Conservation (phyloP, 2,329 filamentous ascomycete genomes). For the Tympanopsis confertula region DNA sequence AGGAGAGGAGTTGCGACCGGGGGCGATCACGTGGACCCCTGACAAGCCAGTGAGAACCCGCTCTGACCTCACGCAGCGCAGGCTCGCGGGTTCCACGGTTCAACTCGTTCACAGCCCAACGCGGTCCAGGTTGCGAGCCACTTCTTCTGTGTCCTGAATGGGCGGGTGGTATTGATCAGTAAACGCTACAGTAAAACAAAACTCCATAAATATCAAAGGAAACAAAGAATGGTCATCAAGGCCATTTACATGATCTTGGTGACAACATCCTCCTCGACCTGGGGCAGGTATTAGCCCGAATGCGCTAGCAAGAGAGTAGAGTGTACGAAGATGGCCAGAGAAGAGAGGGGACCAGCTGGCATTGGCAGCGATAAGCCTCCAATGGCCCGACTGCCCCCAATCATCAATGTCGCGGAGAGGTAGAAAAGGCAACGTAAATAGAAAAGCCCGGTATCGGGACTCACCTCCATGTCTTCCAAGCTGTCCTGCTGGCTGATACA, state of each 20-base stretch:
- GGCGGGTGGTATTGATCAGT: slow-evolving; percentile 16
- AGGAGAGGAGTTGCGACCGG: slow-evolving; percentile 13
- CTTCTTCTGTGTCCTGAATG: slow-evolving; percentile 16
- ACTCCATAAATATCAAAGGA: slow-evolving; percentile 5
- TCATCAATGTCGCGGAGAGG: no score
- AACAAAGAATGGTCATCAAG: slow-evolving; percentile 4
- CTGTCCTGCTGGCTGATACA: slow-evolving; percentile 97
- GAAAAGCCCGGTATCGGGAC: no score
- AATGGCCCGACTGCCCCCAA: no score
- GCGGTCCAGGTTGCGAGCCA: slow-evolving; percentile 6
- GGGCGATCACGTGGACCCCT: slow-evolving; percentile 20
- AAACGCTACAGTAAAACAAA: slow-evolving; percentile 10
- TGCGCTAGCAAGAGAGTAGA: slow-evolving; percentile 12
- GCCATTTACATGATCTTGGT: slow-evolving; percentile 70
- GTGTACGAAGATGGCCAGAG: slow-evolving; percentile 25
- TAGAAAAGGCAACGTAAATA: no score
- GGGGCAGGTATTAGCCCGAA: no score
- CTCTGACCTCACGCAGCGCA: slow-evolving; percentile 20
- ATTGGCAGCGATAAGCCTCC: no score
- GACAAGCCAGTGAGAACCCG: slow-evolving; percentile 24
- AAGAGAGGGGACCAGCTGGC: no score
- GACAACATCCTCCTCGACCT: slow-evolving; percentile 77
- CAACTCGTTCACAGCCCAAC: slow-evolving; percentile 1
- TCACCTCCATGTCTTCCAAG: slow-evolving; percentile 97
- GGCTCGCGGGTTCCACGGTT: slow-evolving; percentile 3